Evolutionary conservation across 2,329 filamentous ascomycete genomes (phyloP).

Genomic region (Ascocoryne sarcoides): DNA sequence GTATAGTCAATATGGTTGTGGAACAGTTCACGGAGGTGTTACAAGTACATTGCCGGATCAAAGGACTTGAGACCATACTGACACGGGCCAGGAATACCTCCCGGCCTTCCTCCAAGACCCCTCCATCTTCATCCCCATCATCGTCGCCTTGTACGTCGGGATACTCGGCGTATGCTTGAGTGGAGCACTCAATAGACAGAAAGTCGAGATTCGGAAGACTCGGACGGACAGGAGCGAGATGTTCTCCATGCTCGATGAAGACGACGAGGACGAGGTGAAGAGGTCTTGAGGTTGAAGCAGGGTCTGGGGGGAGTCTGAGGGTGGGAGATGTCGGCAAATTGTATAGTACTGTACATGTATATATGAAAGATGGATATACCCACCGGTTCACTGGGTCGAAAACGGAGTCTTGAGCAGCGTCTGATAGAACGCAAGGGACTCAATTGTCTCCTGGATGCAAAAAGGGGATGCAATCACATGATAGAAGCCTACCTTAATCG

Average conservation of each 20-base stretch:
- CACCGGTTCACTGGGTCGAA: no score
- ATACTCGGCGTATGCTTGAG: conserved; percentile 11
- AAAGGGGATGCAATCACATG: no score
- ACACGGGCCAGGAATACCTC: conserved; percentile 3
- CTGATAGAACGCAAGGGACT: no score
- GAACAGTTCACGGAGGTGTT: no score
- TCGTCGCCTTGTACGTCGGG: conserved; percentile 11
- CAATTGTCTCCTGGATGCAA: no score
- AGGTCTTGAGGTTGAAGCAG: conserved; percentile 3
- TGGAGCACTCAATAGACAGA: conserved; percentile 8
- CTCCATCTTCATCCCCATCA: conserved; percentile 7
- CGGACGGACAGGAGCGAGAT: conserved; percentile 7
- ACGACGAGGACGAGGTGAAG: conserved; percentile 6
- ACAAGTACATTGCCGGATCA: no score
- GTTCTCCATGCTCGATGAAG: conserved; percentile 7
- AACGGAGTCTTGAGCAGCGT: no score
- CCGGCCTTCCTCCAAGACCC: conserved; percentile 7
- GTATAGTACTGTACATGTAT: not conserved
- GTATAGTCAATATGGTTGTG: no score
- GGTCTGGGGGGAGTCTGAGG: conserved; percentile 1
- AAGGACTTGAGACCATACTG: no score
- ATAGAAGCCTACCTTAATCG: no score
- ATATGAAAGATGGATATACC: no score
- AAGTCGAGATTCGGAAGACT: conserved; percentile 3
- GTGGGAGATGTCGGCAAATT: not conserved